These are phyloP conservation scores for Penicillium sp. DNA, from an alignment of 2,329 filamentous ascomycete genomes.

Conservation along the genomic window DNA sequence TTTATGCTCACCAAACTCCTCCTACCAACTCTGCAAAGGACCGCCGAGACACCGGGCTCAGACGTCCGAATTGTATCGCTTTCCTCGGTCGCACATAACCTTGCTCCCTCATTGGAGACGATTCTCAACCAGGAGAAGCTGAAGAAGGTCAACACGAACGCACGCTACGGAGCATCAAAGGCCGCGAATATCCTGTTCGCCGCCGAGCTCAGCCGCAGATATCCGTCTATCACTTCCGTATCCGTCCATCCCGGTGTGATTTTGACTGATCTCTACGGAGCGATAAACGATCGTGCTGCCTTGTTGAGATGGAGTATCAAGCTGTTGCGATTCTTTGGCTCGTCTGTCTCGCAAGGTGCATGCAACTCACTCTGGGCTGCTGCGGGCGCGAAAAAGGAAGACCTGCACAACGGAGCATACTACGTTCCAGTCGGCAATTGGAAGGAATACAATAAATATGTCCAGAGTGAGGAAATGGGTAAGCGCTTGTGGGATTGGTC, in stretches of 20 bases:
- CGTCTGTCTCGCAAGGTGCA: constrained; percentile 19
- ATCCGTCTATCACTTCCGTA: constrained; percentile 32
- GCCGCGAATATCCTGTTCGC: constrained; percentile 43
- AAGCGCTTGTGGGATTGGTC: constrained; percentile 32
- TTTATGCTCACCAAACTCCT: constrained; percentile 34
- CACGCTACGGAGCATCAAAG: constrained; percentile 42
- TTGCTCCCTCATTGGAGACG: constrained; percentile 21
- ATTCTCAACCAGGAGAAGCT: constrained; percentile 28
- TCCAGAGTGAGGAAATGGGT: constrained; percentile 20
- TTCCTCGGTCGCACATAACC: constrained; percentile 26
- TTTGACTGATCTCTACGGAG: constrained; percentile 26
- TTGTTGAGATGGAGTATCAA: constrained; percentile 9
- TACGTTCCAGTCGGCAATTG: constrained; percentile 27
- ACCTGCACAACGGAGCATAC: constrained; percentile 24
- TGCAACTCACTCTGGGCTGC: constrained; percentile 28
- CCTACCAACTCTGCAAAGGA: constrained; percentile 25
- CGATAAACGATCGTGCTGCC: constrained; percentile 10
- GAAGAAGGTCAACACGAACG: constrained; percentile 28
- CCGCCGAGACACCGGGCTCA: constrained; percentile 18
- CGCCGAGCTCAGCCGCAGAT: constrained; percentile 35
- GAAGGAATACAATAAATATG: constrained; percentile 24
- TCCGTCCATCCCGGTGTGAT: constrained; percentile 45
- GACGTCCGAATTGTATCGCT: constrained; percentile 27
- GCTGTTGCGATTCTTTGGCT: constrained; percentile 13
- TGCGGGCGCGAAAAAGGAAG: constrained; percentile 19